Percentiles rank a stretch among this genome's conserved stretches.
Evolutionary conservation across 1,284 basidiomycete species (phyloP).

Genomic region (Ceratobasidium sp.): DNA sequence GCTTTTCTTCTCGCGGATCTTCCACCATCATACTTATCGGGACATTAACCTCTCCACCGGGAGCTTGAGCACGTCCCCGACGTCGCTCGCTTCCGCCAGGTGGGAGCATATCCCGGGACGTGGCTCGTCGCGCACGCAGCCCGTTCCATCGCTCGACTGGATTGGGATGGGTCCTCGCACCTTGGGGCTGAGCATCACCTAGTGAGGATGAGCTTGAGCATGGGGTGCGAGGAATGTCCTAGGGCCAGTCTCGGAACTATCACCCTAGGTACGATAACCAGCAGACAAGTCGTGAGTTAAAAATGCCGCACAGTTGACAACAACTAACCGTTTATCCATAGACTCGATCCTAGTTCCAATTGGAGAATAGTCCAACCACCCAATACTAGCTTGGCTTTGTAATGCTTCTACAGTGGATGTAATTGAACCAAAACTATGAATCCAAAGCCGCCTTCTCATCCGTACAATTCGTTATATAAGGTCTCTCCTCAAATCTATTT

Average conservation of each 20-base stretch:
- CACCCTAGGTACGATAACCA: too few relatives aligned
- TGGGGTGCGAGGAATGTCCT: constrained; percentile 10
- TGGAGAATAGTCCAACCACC: too few relatives aligned
- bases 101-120: constrained; percentile 7
- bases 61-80: not conserved
- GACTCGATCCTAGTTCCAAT: too few relatives aligned
- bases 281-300: too few relatives aligned
- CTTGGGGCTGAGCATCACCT: constrained; percentile 16
- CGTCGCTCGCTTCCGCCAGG: constrained; percentile 1
- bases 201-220: constrained; percentile 1
- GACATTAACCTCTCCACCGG: constrained; percentile 14
- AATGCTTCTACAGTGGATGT: too few relatives aligned
- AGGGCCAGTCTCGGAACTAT: not conserved
- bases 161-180: constrained; percentile 14
- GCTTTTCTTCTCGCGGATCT: not conserved
- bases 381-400: too few relatives aligned
- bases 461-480: too few relatives aligned
- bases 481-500: too few relatives aligned
- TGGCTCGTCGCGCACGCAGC: not conserved
- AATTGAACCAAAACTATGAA: too few relatives aligned
- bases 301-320: too few relatives aligned
- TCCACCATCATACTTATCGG: not conserved
- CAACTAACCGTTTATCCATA: too few relatives aligned
- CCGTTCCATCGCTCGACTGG: not conserved
- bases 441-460: too few relatives aligned